These are phyloP conservation scores for Podospora conica DNA, from an alignment of 495 filamentous ascomycete genomes.

Conservation along the genomic window DNA sequence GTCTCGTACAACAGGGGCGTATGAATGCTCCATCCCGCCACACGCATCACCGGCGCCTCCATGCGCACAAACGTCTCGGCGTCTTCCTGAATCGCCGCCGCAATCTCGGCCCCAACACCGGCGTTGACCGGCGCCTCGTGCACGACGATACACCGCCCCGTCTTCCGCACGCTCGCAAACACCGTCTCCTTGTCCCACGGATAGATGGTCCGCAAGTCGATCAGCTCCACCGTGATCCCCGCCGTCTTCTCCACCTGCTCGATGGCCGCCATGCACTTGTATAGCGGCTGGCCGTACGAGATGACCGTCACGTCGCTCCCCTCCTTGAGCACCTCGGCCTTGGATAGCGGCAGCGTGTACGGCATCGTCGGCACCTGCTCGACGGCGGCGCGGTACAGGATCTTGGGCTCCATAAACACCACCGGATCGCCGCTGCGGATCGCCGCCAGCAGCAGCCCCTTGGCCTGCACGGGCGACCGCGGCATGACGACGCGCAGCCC, in stretches of 20 bases:
- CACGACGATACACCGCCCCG: constrained; percentile 83
- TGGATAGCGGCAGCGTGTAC: constrained; percentile 80
- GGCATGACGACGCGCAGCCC: constrained; percentile 88
- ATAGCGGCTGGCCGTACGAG: constrained; percentile 88
- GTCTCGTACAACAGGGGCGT: constrained; percentile 76
- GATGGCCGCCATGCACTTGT: constrained; percentile 77
- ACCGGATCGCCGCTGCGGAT: constrained; percentile 83
- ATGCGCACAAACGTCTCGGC: constrained; percentile 73
- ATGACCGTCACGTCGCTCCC: constrained; percentile 82
- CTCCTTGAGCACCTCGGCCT: constrained; percentile 80
- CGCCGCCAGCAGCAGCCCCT: constrained; percentile 79
- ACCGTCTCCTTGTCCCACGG: constrained; percentile 91
- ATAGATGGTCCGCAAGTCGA: constrained; percentile 87
- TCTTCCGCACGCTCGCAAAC: constrained; percentile 79
- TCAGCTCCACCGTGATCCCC: constrained; percentile 75
- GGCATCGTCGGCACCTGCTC: constrained; percentile 84
- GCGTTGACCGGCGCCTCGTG: constrained; percentile 96
- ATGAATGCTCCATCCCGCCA: constrained; percentile 90
- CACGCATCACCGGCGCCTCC: constrained; percentile 85
- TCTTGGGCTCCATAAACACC: constrained; percentile 96
- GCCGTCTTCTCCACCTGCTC: constrained; percentile 74
- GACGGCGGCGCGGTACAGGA: constrained; percentile 87
- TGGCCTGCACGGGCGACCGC: constrained; percentile 83
- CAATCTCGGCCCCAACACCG: constrained; percentile 88
- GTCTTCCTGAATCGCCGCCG: constrained; percentile 83